Percentiles rank a stretch among this genome's conserved stretches.
phyloP scores from a whole-genome alignment of 225 moss, liverwort and hornwort genomes.

The Antitrichia curtipendula region DNA sequence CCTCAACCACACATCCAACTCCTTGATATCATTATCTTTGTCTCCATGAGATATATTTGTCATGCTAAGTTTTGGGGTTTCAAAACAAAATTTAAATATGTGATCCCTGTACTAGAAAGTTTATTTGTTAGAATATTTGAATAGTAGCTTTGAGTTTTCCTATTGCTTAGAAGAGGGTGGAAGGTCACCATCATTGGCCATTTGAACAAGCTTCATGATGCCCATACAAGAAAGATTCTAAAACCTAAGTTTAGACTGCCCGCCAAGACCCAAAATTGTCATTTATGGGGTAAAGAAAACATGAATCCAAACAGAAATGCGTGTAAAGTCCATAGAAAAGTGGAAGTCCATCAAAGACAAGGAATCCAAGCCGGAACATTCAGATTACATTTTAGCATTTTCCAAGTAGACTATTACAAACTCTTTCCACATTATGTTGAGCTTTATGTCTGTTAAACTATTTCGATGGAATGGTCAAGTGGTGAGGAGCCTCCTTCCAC shows the following conservation, averaged over 20 bases:
- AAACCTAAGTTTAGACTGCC: accelerated
- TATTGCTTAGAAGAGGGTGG: accelerated
- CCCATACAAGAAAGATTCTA: accelerated
- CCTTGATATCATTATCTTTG: not conserved
- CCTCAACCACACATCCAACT: not conserved
- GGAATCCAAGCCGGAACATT: accelerated
- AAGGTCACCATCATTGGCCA: not conserved
- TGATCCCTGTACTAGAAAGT: not conserved
- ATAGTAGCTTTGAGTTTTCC: not conserved
- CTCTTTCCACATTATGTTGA: not conserved
- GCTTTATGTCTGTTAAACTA: not conserved
- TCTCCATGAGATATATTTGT: not conserved
- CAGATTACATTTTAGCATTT: not conserved
- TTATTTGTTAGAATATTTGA: not conserved
- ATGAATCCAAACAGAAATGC: not conserved
- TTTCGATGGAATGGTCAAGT: not conserved
- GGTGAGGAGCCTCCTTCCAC: too few species aligned
- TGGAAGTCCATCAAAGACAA: accelerated
- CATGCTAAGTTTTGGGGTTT: not conserved
- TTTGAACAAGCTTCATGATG: not conserved
- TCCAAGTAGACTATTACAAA: not conserved
- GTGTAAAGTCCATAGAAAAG: not conserved
- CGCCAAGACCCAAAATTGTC: not conserved
- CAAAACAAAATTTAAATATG: not conserved
- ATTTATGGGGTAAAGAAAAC: not conserved